phyloP scores from a whole-genome alignment of 1,139 yeast genomes.

The Taphrina deformans region DNA sequence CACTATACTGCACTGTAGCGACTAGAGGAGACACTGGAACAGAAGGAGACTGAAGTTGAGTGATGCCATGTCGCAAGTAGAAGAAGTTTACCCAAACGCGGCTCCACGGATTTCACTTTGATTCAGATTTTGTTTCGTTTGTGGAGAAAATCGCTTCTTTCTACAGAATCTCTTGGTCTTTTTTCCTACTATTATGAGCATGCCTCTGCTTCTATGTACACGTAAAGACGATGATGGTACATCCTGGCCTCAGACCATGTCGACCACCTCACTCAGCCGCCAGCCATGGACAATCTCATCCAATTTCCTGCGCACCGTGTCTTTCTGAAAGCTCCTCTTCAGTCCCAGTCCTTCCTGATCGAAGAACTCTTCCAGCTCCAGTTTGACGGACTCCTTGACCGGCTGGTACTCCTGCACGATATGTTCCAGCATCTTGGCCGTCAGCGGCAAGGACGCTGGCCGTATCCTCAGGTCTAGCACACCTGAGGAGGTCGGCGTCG shows the following conservation, averaged over 20 bases:
- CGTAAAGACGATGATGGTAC: too few relatives aligned
- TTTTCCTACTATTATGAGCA: too few relatives aligned
- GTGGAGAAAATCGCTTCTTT: too few relatives aligned
- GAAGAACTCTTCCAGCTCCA: conserved; percentile 23
- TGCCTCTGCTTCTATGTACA: too few relatives aligned
- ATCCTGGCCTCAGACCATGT: background rate
- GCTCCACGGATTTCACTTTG: too few relatives aligned
- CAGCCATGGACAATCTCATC: conserved; percentile 15
- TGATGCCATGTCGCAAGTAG: too few relatives aligned
- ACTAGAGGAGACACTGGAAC: too few relatives aligned
- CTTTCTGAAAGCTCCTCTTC: conserved; percentile 17
- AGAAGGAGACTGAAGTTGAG: too few relatives aligned
- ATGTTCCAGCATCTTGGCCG: conserved; percentile 3
- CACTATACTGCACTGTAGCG: too few relatives aligned
- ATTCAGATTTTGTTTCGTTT: too few relatives aligned
- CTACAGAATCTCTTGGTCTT: too few relatives aligned
- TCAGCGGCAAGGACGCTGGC: conserved; percentile 18
- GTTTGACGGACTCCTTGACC: background rate
- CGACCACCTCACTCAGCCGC: conserved; percentile 21
- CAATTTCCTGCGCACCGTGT: conserved; percentile 18
- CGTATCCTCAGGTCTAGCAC: background rate
- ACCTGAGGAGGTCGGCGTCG: background rate
- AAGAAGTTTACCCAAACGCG: too few relatives aligned
- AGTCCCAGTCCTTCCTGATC: conserved; percentile 22
- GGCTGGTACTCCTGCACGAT: conserved; percentile 18